Base-by-base conservation (phyloP, 2,329 filamentous ascomycete genomes). In the Lachnellula arida region DNA sequence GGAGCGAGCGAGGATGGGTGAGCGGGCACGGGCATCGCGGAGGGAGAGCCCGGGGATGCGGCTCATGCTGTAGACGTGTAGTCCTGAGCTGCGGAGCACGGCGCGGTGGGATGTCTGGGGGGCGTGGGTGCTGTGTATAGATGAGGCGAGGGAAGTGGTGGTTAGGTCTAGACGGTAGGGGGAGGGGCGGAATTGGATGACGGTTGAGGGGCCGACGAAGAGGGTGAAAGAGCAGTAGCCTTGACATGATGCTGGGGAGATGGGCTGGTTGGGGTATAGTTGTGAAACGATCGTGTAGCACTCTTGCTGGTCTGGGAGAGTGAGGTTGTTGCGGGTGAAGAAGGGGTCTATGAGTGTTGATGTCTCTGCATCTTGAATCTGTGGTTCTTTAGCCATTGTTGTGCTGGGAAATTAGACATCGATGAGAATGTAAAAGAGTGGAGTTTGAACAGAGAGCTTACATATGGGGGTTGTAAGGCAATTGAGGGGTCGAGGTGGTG, bases 161-260 rank as follows among this genome's bases (percentile, higher is more conserved):
- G 53, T 53, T 17, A 74, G 63, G 53, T 81, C 70, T 8, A 81
- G 67, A 37, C 62, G 68, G 61, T 79, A 75, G 3, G 64, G 67
- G 1, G 60, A 46, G 6, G 78, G 77, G 2, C 79, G 74, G 57
- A 81, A 80, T 63, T 82, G 79, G 4, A 81, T 60, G 47, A 79
- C 65, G 12, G 58, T 63, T n/a, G 71, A 63, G 4, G 67, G 58
- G 9, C 72, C 72, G 15, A 77, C 67, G 23, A 70, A 66, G 6
- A 81, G 58, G 0, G 79, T 81, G 60, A 80, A 75, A 2, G 78
- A 81, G 60, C 79, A 82, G 58, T 77, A 79, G 17, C 78, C 79
- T 60, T 81, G 79, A 5, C 70, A 70, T 6, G 70, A 61, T 7
- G 70, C 69, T 2, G 73, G 69, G 3, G 61, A 58, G 25, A 75